A percentile compares a stretch with the other conserved stretches of the same genome.
These are phyloP conservation scores for Sarocladiaceae sp. DNA, from an alignment of 2,329 filamentous ascomycete genomes.

Conservation along the genomic window DNA sequence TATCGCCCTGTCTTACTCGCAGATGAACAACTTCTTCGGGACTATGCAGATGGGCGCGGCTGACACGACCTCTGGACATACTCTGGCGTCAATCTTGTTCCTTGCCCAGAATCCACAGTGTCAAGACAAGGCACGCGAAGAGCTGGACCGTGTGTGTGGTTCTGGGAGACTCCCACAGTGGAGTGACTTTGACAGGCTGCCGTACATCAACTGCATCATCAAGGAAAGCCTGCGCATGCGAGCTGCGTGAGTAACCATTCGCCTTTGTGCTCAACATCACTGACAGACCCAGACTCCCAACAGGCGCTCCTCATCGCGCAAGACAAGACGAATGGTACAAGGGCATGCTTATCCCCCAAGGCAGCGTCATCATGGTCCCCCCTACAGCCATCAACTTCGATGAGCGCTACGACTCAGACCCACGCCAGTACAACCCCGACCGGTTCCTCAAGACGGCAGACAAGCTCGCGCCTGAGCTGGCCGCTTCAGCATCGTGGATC, in stretches of 20 bases:
- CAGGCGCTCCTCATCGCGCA: neutral
- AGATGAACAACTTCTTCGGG: slow-evolving; percentile 6
- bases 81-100: slow-evolving; percentile 5
- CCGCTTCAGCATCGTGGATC: slow-evolving; percentile 15
- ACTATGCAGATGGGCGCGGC: neutral
- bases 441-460: slow-evolving; percentile 12
- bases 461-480: slow-evolving; percentile 13
- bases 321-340: slow-evolving; percentile 3
- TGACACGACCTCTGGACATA: slow-evolving; percentile 3
- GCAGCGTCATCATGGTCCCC: slow-evolving; percentile 2
- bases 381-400: slow-evolving; percentile 14
- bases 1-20: neutral
- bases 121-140: slow-evolving; percentile 19
- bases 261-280: neutral
- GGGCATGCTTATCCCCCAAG: slow-evolving; percentile 5
- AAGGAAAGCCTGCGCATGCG: slow-evolving; percentile 1
- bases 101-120: slow-evolving; percentile 12
- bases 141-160: slow-evolving; percentile 19
- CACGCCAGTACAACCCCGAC: slow-evolving; percentile 18
- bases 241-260: slow-evolving; percentile 5
- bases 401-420: slow-evolving; percentile 16
- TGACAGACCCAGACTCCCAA: neutral
- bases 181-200: slow-evolving; percentile 15
- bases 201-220: slow-evolving; percentile 10
- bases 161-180: slow-evolving; percentile 18